A percentile compares a stretch with the other conserved stretches of the same genome.
These are phyloP conservation scores for Bertia moriformis DNA, from an alignment of 2,329 filamentous ascomycete genomes.

Conservation along the genomic window DNA sequence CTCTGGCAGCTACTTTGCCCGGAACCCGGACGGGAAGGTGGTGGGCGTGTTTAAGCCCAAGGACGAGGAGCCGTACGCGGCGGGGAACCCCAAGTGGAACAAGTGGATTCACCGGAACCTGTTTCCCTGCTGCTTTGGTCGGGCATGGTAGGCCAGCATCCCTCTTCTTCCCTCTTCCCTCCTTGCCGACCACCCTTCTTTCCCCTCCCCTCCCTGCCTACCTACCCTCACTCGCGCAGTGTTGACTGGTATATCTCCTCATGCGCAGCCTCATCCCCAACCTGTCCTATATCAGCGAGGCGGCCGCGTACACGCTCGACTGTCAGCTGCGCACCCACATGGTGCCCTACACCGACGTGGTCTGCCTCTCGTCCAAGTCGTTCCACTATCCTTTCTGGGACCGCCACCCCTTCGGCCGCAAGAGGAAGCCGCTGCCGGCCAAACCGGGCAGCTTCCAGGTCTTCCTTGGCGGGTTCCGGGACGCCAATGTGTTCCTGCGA, in stretches of 20 bases:
- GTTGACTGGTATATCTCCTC: not conserved
- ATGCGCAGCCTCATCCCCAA: slow-evolving; percentile 69
- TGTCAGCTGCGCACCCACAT: slow-evolving; percentile 77
- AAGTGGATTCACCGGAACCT: slow-evolving; percentile 98
- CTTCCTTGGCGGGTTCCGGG: slow-evolving; percentile 91
- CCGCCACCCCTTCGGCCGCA: slow-evolving; percentile 71
- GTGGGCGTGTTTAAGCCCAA: slow-evolving; percentile 98
- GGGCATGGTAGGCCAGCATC: slow-evolving; percentile 51
- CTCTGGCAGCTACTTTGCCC: slow-evolving; percentile 94
- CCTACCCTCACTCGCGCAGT: slow-evolving; percentile 4
- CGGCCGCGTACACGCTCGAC: slow-evolving; percentile 89
- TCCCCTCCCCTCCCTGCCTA: not conserved
- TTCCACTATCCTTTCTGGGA: slow-evolving; percentile 99
- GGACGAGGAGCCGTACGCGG: slow-evolving; percentile 95
- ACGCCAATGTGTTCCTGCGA: slow-evolving; percentile 85
- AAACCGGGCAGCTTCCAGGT: slow-evolving; percentile 96
- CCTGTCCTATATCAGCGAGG: slow-evolving; percentile 92
- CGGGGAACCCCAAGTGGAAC: slow-evolving; percentile 96
- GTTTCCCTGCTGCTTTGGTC: slow-evolving; percentile 91
- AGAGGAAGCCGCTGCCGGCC: slow-evolving; percentile 70
- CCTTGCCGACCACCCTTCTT: not conserved
- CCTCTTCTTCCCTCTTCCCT: slow-evolving; percentile 3
- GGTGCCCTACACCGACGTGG: slow-evolving; percentile 92
- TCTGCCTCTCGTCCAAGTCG: slow-evolving; percentile 84
- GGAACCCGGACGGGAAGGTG: slow-evolving; percentile 80